These are phyloP conservation scores for Bauhinia variegata DNA, from an alignment of 306 rosid species.

Conservation along the genomic window DNA sequence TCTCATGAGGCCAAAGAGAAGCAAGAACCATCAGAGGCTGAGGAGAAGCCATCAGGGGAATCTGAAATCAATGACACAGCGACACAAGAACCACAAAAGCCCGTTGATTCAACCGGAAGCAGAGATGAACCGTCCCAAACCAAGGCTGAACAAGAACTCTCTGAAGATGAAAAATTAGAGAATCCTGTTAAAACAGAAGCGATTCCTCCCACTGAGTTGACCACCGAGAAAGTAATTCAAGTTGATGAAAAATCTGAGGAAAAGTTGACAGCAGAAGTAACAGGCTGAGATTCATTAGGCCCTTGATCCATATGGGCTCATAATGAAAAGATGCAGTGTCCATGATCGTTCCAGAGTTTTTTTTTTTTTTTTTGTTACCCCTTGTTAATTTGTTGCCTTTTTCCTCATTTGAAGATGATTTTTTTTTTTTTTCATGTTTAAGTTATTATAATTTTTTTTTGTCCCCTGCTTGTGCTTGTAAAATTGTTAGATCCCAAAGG, in stretches of 20 bases:
- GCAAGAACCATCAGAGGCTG: not conserved
- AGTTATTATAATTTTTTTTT: too few relatives aligned
- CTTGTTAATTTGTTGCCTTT: too few relatives aligned
- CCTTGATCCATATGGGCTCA: not conserved
- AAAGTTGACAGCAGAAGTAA: too few relatives aligned
- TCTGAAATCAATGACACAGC: not conserved
- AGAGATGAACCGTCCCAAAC: not conserved
- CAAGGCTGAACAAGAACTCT: constrained; percentile 2
- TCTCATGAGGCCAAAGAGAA: not conserved
- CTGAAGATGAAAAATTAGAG: constrained; percentile 1
- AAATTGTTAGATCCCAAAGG: too few relatives aligned
- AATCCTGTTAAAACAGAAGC: not conserved
- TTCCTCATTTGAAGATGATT: too few relatives aligned
- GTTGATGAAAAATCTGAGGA: constrained; percentile 19
- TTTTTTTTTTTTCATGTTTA: too few relatives aligned
- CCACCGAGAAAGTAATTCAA: constrained; percentile 32
- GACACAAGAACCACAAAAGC: not conserved
- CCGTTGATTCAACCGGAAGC: not conserved
- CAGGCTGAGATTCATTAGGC: constrained; percentile 16
- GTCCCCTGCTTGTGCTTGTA: too few relatives aligned
- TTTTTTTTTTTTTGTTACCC: too few relatives aligned
- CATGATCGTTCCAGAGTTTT: not conserved
- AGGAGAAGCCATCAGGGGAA: not conserved
- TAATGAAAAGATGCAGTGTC: not conserved
- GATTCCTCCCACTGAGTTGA: constrained; percentile 4